These are phyloP conservation scores for Cutaneotrichosporon cavernicola DNA, from an alignment of 1,284 basidiomycete species.

Conservation along the genomic window DNA sequence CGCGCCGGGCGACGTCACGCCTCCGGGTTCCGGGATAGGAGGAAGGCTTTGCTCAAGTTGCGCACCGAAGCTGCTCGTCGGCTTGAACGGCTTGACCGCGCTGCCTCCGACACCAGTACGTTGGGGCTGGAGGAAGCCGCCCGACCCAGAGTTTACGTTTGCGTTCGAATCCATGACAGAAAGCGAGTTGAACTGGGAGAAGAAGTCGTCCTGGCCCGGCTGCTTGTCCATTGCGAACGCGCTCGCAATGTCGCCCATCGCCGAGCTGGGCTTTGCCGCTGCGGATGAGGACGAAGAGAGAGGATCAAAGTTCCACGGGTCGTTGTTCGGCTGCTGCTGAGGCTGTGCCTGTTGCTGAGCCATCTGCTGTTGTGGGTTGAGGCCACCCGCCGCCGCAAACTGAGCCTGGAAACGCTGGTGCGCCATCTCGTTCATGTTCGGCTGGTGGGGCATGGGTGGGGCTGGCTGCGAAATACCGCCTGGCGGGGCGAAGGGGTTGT, in stretches of 20 bases:
- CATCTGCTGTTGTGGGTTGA: conserved; percentile 9
- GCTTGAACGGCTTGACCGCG: conserved; percentile 80
- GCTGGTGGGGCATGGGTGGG: conserved; percentile 69
- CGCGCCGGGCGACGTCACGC: conserved; percentile 5
- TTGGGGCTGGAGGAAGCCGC: conserved; percentile 63
- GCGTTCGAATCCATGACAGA: conserved; percentile 5
- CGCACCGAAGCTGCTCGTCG: conserved; percentile 82
- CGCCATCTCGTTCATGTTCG: conserved; percentile 77
- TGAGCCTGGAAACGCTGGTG: conserved; percentile 53
- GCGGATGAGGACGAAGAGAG: conserved; percentile 8
- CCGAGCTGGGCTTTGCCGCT: conserved; percentile 14
- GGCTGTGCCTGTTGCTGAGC: conserved; percentile 5
- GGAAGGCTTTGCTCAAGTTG: conserved; percentile 74
- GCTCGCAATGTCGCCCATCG: conserved; percentile 48
- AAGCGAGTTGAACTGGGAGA: conserved; percentile 35
- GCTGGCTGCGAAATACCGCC: conserved; percentile 53
- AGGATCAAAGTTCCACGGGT: conserved; percentile 11
- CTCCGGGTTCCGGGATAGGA: conserved; percentile 49
- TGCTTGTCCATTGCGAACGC: conserved; percentile 42
- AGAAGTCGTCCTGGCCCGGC: conserved; percentile 29
- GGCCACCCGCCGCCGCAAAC: conserved; percentile 19
- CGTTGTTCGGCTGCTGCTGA: conserved; percentile 18
- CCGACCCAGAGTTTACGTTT: neutral
- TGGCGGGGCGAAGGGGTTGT: conserved; percentile 87
- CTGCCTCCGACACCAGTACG: conserved; percentile 72